Evolutionary conservation across 176 grass and related monocot species (phyloP).

Genomic region (Thinopyrum elongatum): DNA sequence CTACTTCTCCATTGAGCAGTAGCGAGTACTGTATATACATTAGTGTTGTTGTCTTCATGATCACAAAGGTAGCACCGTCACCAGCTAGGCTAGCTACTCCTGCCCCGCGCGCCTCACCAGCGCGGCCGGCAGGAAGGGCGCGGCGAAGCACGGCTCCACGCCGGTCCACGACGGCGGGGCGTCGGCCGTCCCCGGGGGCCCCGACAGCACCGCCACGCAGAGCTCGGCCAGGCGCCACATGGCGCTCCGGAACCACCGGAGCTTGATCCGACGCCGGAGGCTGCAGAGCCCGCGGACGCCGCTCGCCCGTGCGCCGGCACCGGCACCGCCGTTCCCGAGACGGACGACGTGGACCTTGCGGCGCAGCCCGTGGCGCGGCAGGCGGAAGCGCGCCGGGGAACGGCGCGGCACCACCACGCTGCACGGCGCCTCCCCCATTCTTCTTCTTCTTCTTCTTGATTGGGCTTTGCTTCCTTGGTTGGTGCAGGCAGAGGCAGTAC

Average conservation of each 20-base stretch:
- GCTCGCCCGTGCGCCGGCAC: background rate
- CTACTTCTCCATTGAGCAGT: background rate
- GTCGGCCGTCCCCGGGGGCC: background rate
- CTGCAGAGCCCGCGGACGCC: conserved; percentile 3
- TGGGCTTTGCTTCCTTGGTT: background rate
- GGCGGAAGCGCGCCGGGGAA: conserved; percentile 15
- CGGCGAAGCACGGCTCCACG: conserved; percentile 45
- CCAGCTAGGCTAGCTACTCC: background rate
- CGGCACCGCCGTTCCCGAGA: conserved; percentile 28
- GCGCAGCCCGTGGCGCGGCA: conserved; percentile 29
- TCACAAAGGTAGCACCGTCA: background rate
- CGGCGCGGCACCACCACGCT: background rate
- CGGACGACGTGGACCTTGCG: conserved; percentile 54
- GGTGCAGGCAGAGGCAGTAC: background rate
- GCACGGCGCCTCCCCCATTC: conserved; percentile 39
- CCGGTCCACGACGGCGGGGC: conserved; percentile 26
- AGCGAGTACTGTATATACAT: background rate
- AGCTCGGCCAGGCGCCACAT: conserved; percentile 35
- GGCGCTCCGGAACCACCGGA: conserved; percentile 31
- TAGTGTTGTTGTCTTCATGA: background rate
- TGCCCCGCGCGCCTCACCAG: background rate
- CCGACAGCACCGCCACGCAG: conserved; percentile 38
- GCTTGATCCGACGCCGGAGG: background rate
- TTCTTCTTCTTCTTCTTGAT: background rate
- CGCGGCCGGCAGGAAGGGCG: conserved; percentile 52